Evolutionary conservation across 2,329 filamentous ascomycete genomes (phyloP).

Genomic region (Helminthosporium solani): DNA sequence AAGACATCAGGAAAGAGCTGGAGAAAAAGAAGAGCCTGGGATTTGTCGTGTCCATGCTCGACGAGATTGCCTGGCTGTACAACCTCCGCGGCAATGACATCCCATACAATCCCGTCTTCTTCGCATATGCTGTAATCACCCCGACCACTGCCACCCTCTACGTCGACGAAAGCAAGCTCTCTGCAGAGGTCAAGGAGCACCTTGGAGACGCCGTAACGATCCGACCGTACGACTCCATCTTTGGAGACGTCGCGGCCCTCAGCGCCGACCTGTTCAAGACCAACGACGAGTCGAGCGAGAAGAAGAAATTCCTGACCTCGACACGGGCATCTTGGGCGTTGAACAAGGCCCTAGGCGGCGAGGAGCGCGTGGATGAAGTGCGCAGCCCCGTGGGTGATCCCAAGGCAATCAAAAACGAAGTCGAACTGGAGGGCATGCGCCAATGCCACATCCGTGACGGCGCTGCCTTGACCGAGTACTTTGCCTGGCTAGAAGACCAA

Average conservation of each 20-base stretch:
- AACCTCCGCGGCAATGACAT: conserved; percentile 95
- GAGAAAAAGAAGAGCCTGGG: conserved; percentile 85
- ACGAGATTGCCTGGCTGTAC: conserved; percentile 98
- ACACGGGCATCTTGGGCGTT: conserved; percentile 92
- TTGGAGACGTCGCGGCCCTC: conserved; percentile 71
- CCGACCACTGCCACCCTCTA: conserved; percentile 75
- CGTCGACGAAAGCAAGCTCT: conserved; percentile 77
- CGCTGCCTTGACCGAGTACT: conserved; percentile 85
- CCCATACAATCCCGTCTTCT: conserved; percentile 97
- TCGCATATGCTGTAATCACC: conserved; percentile 90
- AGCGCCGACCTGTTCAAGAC: conserved; percentile 46
- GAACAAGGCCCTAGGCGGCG: conserved; percentile 80
- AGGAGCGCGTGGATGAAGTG: conserved; percentile 79
- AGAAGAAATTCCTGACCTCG: conserved; percentile 76
- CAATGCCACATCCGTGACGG: conserved; percentile 92
- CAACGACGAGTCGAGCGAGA: conserved; percentile 34
- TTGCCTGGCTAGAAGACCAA: conserved; percentile 94
- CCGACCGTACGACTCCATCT: conserved; percentile 80
- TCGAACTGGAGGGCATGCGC: conserved; percentile 88
- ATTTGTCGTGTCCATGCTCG: conserved; percentile 90
- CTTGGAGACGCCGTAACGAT: conserved; percentile 70
- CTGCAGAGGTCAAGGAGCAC: conserved; percentile 66
- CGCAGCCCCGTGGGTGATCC: conserved; percentile 85
- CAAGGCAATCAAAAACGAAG: conserved; percentile 92
- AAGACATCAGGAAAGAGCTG: conserved; percentile 84